These are phyloP conservation scores for Sporobolomyces phaffii DNA, from an alignment of 768 basidiomycete species.

Conservation along the genomic window DNA sequence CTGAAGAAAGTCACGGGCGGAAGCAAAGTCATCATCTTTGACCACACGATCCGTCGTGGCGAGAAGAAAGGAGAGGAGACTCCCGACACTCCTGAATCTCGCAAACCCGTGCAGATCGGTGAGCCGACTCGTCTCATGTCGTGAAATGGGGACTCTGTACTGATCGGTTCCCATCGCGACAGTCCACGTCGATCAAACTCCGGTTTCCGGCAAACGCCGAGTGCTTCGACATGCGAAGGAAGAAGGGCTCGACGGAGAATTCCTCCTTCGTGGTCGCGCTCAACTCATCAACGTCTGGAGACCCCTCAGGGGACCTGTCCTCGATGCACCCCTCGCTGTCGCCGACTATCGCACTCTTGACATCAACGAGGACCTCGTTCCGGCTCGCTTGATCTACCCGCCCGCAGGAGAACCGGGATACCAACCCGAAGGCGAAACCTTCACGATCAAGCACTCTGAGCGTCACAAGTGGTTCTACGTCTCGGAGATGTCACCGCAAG, in stretches of 20 bases:
- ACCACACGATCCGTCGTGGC: conserved; percentile 53
- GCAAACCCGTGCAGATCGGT: conserved; percentile 30
- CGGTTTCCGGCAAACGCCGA: conserved; percentile 46
- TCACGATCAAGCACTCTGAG: conserved; percentile 1
- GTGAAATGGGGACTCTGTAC: too few relatives aligned
- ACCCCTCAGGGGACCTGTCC: conserved; percentile 28
- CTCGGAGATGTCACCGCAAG: conserved; percentile 22
- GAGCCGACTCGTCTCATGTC: not conserved
- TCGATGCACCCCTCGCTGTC: conserved; percentile 29
- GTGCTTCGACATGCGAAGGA: conserved; percentile 49
- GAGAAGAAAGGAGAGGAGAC: conserved; percentile 21
- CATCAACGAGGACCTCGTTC: not conserved
- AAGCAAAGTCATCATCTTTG: conserved; percentile 58
- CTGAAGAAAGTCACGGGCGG: conserved; percentile 61
- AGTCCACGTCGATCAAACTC: conserved; percentile 54
- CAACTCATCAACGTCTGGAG: conserved; percentile 38
- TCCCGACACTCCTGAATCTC: conserved; percentile 22
- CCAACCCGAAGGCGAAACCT: conserved; percentile 31
- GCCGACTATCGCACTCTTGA: conserved; percentile 24
- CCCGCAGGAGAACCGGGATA: not conserved
- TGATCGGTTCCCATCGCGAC: conserved; percentile 39
- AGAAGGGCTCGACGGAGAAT: conserved; percentile 47
- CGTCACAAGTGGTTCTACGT: conserved; percentile 30
- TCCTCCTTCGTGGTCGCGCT: conserved; percentile 44
- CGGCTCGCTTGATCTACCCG: conserved; percentile 24